Percentiles rank a stretch among this genome's conserved stretches.
These are phyloP conservation scores for Thozetella sp. DNA, from an alignment of 495 filamentous ascomycete genomes.

Conservation along the genomic window DNA sequence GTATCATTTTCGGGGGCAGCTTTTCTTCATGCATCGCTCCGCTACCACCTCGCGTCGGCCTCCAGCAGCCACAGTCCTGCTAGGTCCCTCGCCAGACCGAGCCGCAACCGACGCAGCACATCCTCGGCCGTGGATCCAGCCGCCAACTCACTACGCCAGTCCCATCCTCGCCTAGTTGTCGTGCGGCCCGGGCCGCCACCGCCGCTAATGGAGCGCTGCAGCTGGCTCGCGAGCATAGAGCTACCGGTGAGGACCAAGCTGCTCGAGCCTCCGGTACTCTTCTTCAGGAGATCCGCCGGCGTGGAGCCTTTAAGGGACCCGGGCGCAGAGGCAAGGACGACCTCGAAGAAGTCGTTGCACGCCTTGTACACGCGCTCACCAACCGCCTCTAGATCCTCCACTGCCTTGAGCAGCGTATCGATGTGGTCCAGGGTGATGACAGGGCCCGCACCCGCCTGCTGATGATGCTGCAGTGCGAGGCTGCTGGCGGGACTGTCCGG, in stretches of 20 bases:
- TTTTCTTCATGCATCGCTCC: no score
- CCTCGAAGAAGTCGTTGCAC: slow-evolving; percentile 71
- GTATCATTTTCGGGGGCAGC: no score
- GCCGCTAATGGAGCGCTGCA: slow-evolving; percentile 50
- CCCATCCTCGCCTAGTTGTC: slow-evolving; percentile 70
- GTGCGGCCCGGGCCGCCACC: slow-evolving; percentile 17
- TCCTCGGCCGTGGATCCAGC: slow-evolving; percentile 62
- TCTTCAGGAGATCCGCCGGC: slow-evolving; percentile 67
- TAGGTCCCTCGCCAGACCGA: slow-evolving; percentile 73
- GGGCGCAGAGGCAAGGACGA: slow-evolving; percentile 44
- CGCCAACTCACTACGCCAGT: slow-evolving; percentile 73
- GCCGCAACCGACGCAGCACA: slow-evolving; percentile 69
- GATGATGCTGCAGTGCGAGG: slow-evolving; percentile 20
- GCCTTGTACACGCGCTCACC: slow-evolving; percentile 67
- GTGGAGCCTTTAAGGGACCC: slow-evolving; percentile 47
- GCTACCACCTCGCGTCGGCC: slow-evolving; percentile 40
- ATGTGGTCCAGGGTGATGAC: slow-evolving; percentile 65
- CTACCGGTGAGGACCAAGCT: slow-evolving; percentile 69
- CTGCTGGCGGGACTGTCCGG: slow-evolving; percentile 25
- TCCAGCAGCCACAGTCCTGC: slow-evolving; percentile 63
- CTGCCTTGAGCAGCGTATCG: slow-evolving; percentile 73
- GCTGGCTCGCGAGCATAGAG: slow-evolving; percentile 67
- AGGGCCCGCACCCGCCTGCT: slow-evolving; percentile 23
- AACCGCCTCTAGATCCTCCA: slow-evolving; percentile 82
- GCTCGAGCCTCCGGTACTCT: slow-evolving; percentile 57